Percentiles rank a stretch among this genome's conserved stretches.
Conservation (phyloP, 176 grass and related monocot species). For the Hsuehochloa calcarea region DNA sequence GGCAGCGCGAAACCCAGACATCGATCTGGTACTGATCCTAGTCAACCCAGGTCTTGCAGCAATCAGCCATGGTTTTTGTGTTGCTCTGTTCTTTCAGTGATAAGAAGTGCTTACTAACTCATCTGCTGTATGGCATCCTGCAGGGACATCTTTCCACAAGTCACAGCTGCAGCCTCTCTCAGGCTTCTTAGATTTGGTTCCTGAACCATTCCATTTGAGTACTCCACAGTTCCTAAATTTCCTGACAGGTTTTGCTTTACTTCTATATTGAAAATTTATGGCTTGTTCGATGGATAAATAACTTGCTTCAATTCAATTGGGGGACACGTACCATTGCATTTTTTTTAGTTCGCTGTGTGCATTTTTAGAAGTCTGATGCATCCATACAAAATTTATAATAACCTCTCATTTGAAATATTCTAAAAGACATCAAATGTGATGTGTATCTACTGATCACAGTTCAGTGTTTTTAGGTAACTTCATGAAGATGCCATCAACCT, state of each 20-base stretch:
- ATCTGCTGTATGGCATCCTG: background rate
- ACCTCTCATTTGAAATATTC: background rate
- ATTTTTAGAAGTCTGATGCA: background rate
- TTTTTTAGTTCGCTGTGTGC: background rate
- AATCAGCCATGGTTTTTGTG: background rate
- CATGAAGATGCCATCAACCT: slow-evolving; percentile 35
- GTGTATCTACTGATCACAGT: slow-evolving; percentile 17
- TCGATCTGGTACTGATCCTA: slow-evolving; percentile 71
- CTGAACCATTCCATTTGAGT: slow-evolving; percentile 53
- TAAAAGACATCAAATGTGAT: background rate
- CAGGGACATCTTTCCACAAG: slow-evolving; percentile 65
- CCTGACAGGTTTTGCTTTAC: slow-evolving; percentile 51
- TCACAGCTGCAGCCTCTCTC: slow-evolving; percentile 54
- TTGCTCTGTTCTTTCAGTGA: background rate
- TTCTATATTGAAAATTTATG: background rate
- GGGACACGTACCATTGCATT: background rate
- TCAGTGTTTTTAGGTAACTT: slow-evolving; percentile 41
- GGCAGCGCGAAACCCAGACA: slow-evolving; percentile 59
- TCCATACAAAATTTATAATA: no score
- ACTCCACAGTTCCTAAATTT: slow-evolving; percentile 56
- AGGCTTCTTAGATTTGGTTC: slow-evolving; percentile 41
- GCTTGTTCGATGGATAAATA: background rate
- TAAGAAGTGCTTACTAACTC: background rate
- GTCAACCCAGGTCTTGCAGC: slow-evolving; percentile 79
- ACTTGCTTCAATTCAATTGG: background rate